Base-by-base conservation (phyloP, 257 asterid species). In the Nicotiana attenuata region DNA sequence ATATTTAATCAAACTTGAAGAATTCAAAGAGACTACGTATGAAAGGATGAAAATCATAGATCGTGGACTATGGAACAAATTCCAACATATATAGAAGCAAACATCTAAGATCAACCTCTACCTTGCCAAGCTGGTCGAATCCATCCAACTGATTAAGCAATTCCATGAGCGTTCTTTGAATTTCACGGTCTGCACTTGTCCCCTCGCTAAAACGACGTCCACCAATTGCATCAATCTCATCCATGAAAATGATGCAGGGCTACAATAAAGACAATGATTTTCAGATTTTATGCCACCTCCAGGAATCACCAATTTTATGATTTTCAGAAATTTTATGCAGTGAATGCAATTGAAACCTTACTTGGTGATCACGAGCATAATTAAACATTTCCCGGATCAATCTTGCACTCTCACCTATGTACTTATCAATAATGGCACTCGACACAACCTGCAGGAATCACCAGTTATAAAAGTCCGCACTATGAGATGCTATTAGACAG, bases 231-330 rank as follows among this genome's bases (percentile, higher is more conserved):
- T 96, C 98, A 64, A 96, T 96, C 92, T 96, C 98, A 82, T 93
- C 99, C 99, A 94, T 96, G 86, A 96, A 96, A 47, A 96, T 96
- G 86, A 96, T 96, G 92, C 99, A 96, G 20, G 99, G 98, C 99
- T 96, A 80, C 81, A 83, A 73, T 3, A 71, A 31, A 31, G 65
- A 68, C n/a, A 60, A 33, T 0, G 20, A 26, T 20, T 7, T 16
- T 75, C 41, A 50, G 57, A 50, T 75, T 24, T 15, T 8, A 75
- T 50, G 80, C 26, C 26, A 75, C 38, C 80, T 50, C 61, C 26
- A 52, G 4, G 80, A 50, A 75, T 24, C 61, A 22, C 14, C 38
- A 20, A 10, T 55, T 41, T 29, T 1, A 69, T 13, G 38, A 73
- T 20, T 73, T 22, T 38, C 79, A 73, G 24, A 50, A 33, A 33